These are phyloP conservation scores for Samsoniella hepiali DNA, from an alignment of 2,329 filamentous ascomycete genomes.

Conservation along the genomic window DNA sequence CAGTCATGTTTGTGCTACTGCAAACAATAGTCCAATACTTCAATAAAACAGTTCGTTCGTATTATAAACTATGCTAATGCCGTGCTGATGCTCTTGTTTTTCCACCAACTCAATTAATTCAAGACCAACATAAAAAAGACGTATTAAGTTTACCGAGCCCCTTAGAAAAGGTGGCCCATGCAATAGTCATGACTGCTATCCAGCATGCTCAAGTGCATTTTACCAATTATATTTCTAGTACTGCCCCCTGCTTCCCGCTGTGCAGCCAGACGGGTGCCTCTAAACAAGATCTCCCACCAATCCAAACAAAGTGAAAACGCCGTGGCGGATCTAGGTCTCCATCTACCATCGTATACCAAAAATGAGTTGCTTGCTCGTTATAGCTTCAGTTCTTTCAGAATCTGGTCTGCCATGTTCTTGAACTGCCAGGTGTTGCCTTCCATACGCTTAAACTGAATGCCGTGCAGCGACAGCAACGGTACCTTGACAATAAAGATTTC, in stretches of 20 bases:
- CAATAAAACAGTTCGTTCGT: background rate
- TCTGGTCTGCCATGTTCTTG: slow-evolving; percentile 96
- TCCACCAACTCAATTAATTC: background rate
- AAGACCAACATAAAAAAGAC: slow-evolving; percentile 1
- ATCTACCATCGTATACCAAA: slow-evolving; percentile 11
- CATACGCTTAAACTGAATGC: slow-evolving; percentile 97
- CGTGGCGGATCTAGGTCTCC: background rate
- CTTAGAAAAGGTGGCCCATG: background rate
- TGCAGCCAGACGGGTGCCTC: background rate
- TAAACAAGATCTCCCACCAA: background rate
- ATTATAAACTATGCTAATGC: slow-evolving; percentile 9
- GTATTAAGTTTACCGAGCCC: background rate
- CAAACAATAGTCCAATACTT: background rate
- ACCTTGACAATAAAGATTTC: slow-evolving; percentile 99
- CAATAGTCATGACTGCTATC: slow-evolving; percentile 13
- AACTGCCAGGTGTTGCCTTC: slow-evolving; percentile 97
- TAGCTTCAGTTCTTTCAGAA: slow-evolving; percentile 79
- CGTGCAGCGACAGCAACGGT: slow-evolving; percentile 84
- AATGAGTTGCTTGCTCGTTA: slow-evolving; percentile 35
- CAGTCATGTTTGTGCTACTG: background rate
- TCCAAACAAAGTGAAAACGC: background rate
- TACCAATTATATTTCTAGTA: slow-evolving; percentile 12
- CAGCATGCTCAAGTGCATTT: slow-evolving; percentile 17
- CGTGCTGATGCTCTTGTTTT: background rate
- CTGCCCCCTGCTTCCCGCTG: background rate